Evolutionary conservation across 2,329 filamentous ascomycete species (phyloP).

Genomic region (Cytospora schulzeri): DNA sequence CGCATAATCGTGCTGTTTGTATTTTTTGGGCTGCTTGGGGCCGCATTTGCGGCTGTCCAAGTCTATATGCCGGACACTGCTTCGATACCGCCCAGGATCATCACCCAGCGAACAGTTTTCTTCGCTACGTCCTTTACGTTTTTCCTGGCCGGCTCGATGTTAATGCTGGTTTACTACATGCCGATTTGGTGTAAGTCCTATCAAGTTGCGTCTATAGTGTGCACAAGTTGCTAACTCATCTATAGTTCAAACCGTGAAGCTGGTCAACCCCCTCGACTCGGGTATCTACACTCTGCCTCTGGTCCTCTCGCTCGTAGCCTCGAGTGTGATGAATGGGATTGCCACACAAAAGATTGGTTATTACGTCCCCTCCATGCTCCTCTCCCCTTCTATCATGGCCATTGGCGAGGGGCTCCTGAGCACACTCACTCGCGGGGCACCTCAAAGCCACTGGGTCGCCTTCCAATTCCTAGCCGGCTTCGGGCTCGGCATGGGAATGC

Average conservation of each 20-base stretch:
- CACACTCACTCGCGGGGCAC: constrained; percentile 52
- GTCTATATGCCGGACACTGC: constrained; percentile 56
- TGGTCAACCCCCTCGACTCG: constrained; percentile 53
- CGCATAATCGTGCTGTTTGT: constrained; percentile 57
- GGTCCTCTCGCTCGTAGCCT: constrained; percentile 56
- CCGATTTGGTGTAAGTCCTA: constrained; percentile 55
- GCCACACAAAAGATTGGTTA: constrained; percentile 59
- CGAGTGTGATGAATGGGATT: constrained; percentile 51
- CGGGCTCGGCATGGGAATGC: constrained; percentile 61
- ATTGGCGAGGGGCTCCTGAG: constrained; percentile 60
- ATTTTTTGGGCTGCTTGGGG: constrained; percentile 49
- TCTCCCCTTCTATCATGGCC: constrained; percentile 51
- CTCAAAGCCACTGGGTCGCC: constrained; percentile 57
- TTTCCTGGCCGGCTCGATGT: constrained; percentile 52
- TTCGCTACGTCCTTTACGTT: constrained; percentile 50
- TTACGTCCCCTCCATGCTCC: constrained; percentile 60
- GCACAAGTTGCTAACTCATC: neutral
- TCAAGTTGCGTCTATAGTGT: neutral
- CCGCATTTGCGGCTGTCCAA: constrained; percentile 55
- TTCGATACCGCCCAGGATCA: constrained; percentile 57
- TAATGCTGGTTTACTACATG: constrained; percentile 57
- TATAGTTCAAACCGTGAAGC: constrained; percentile 58
- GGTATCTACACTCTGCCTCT: constrained; percentile 61
- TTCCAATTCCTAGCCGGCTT: constrained; percentile 62
- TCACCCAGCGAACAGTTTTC: constrained; percentile 57